A percentile compares a stretch with the other conserved stretches of the same genome.
Evolutionary conservation across 2,329 filamentous ascomycete species (phyloP).

Genomic region (Curvularia verruculosa): DNA sequence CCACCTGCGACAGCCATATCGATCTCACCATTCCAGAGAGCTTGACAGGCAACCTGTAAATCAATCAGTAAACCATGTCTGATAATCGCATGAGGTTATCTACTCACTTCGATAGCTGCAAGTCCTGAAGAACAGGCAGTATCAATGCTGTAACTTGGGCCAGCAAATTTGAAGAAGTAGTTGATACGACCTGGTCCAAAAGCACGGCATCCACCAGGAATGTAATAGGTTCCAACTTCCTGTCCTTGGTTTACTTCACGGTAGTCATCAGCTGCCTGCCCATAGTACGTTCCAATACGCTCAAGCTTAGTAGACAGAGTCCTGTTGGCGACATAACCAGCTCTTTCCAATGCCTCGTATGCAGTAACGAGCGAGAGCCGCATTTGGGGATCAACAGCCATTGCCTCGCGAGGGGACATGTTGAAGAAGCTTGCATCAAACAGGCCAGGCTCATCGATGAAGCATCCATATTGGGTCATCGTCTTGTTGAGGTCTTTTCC

Average conservation of each 20-base stretch:
- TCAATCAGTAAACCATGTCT: neutral
- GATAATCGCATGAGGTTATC: too few relatives aligned
- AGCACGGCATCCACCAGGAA: constrained; percentile 59
- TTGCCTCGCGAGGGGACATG: constrained; percentile 39
- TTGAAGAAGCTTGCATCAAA: constrained; percentile 41
- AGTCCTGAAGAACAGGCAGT: constrained; percentile 48
- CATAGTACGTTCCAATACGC: constrained; percentile 46
- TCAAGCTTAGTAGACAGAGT: constrained; percentile 35
- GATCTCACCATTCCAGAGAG: constrained; percentile 37
- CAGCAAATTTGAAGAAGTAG: constrained; percentile 42
- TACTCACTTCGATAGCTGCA: constrained; percentile 26
- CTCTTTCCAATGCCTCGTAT: constrained; percentile 37
- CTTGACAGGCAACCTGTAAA: constrained; percentile 30
- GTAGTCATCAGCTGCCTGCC: constrained; percentile 42
- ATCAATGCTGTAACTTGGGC: constrained; percentile 52
- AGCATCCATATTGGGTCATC: constrained; percentile 31
- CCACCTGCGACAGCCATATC: constrained; percentile 38
- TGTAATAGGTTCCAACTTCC: constrained; percentile 60
- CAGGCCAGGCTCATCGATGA: constrained; percentile 30
- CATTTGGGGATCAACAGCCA: constrained; percentile 31
- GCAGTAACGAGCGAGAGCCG: constrained; percentile 29
- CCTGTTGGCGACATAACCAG: constrained; percentile 34
- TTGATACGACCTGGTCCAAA: constrained; percentile 61
- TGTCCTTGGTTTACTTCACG: constrained; percentile 28
- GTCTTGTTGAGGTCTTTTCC: constrained; percentile 26